phyloP scores from a whole-genome alignment of 73 alveolate genomes.

The Symbiodinium pilosum region DNA sequence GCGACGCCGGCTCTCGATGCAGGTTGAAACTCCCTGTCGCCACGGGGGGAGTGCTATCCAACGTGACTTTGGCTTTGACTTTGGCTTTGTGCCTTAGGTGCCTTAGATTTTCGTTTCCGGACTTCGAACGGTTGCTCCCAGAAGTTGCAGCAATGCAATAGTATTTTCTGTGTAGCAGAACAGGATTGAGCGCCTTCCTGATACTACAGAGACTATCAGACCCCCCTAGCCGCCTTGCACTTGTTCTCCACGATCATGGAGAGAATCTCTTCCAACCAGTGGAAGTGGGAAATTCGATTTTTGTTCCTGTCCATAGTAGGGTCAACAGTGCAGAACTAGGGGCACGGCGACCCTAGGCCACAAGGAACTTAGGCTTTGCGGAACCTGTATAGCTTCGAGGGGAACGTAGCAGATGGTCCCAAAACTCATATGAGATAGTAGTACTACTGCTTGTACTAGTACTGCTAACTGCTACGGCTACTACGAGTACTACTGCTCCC shows the following conservation, averaged over 20 bases:
- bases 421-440: too few species aligned
- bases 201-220: background rate
- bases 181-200: too few species aligned
- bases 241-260: slow-evolving; percentile 32
- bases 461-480: too few species aligned
- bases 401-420: background rate
- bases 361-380: background rate
- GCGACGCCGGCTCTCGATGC: slow-evolving; percentile 22
- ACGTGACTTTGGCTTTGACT: too few species aligned
- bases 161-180: background rate
- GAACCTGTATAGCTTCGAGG: background rate
- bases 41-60: too few species aligned
- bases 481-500: too few species aligned
- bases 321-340: too few species aligned
- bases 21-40: slow-evolving; percentile 50
- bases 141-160: background rate
- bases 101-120: too few species aligned
- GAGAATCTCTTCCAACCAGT: slow-evolving; percentile 40
- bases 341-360: background rate
- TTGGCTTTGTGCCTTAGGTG: too few species aligned
- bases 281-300: slow-evolving; percentile 40
- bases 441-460: too few species aligned
- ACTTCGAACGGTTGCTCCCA: too few species aligned
- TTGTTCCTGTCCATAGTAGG: slow-evolving; percentile 84
- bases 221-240: slow-evolving; percentile 39